phyloP scores from a whole-genome alignment of 441 rosid species.

The Eutrema salsugineum region DNA sequence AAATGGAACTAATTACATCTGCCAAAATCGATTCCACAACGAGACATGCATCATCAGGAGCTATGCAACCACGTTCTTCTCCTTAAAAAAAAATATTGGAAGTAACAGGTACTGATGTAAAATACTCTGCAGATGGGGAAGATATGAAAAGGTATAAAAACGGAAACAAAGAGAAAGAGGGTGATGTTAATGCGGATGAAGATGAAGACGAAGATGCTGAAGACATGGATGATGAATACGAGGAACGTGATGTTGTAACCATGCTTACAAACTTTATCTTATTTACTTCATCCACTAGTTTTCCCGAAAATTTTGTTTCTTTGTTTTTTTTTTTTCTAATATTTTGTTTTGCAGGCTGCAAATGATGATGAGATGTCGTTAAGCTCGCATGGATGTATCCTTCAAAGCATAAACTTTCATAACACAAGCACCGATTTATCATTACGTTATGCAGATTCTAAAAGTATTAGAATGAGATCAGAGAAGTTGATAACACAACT shows the following conservation, averaged over 20 bases:
- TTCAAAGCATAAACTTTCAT: slow-evolving; percentile 21
- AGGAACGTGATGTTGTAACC: slow-evolving; percentile 55
- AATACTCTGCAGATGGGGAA: slow-evolving; percentile 10
- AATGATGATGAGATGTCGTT: slow-evolving; percentile 56
- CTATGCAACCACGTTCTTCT: background rate
- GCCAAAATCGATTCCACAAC: background rate
- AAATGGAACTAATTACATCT: background rate
- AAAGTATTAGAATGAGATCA: background rate
- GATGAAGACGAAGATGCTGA: slow-evolving; percentile 71
- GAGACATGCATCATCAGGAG: background rate
- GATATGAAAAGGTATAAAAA: slow-evolving; percentile 32
- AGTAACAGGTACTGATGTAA: background rate
- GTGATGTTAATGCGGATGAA: slow-evolving; percentile 54
- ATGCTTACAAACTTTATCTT: background rate
- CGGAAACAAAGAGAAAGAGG: slow-evolving; percentile 40
- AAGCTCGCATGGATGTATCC: slow-evolving; percentile 75
- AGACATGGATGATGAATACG: slow-evolving; percentile 65
- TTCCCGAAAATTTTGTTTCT: background rate
- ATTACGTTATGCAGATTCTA: background rate
- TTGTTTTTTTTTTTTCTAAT: background rate
- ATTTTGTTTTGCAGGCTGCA: slow-evolving; percentile 43
- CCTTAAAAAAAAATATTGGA: background rate
- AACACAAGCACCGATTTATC: background rate
- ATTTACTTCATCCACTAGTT: background rate
- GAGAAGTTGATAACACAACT: background rate